Evolutionary conservation across 331 rosid species (phyloP).

Genomic region (Cydonia oblonga): DNA sequence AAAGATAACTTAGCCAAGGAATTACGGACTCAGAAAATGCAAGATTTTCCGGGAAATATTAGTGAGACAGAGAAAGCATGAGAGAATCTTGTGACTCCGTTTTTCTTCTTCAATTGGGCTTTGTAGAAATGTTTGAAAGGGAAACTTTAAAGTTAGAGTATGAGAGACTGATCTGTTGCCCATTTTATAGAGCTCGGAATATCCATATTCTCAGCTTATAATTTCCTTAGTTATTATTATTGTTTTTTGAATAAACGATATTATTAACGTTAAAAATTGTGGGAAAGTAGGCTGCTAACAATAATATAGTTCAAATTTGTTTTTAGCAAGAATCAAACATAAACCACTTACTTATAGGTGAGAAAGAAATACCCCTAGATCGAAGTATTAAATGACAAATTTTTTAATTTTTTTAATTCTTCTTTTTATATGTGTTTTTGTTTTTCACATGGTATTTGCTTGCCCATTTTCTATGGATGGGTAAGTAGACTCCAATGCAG

Average conservation of each 20-base stretch:
- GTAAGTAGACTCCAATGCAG: neutral
- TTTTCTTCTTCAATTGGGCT: neutral
- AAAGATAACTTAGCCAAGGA: neutral
- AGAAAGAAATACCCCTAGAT: too few relatives aligned
- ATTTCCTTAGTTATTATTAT: too few relatives aligned
- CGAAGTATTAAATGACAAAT: too few relatives aligned
- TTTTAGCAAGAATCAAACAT: too few relatives aligned
- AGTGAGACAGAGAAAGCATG: neutral
- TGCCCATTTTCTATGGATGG: neutral
- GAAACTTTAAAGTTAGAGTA: neutral
- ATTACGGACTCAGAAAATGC: neutral
- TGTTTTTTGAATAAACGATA: too few relatives aligned
- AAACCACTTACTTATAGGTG: too few relatives aligned
- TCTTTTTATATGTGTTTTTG: too few relatives aligned
- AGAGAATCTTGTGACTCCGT: neutral
- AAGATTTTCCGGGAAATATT: neutral
- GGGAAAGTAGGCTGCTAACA: rapidly evolving
- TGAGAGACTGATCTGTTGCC: neutral
- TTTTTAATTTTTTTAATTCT: too few relatives aligned
- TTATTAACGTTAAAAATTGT: too few relatives aligned
- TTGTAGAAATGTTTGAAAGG: neutral
- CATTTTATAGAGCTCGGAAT: neutral
- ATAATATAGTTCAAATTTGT: too few relatives aligned
- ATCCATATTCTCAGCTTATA: neutral
- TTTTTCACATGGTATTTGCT: too few relatives aligned